A percentile compares a stretch with the other conserved stretches of the same genome.
phyloP scores from a whole-genome alignment of 2,329 filamentous ascomycete genomes.

The Sporothrix phasma region DNA sequence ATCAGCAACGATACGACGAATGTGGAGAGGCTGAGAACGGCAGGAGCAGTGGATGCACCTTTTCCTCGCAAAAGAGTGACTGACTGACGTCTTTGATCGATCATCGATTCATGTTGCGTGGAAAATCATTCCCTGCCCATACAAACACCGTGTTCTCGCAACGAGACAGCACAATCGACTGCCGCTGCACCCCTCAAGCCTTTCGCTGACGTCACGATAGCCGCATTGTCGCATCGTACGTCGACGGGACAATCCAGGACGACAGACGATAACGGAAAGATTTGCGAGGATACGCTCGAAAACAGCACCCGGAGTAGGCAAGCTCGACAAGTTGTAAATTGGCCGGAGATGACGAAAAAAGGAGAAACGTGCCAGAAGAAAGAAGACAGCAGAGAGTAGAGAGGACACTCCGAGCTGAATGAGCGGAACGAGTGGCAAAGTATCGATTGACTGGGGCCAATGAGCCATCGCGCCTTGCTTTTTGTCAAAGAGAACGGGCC shows the following conservation, averaged over 20 bases:
- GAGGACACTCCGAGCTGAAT: not conserved
- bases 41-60: not conserved
- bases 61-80: too few relatives aligned
- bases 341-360: not conserved
- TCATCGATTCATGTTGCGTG: too few relatives aligned
- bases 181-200: not conserved
- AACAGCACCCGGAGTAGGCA: not conserved
- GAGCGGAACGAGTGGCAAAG: constrained; percentile 3
- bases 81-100: too few relatives aligned
- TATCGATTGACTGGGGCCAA: not conserved
- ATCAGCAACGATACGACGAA: constrained; percentile 11
- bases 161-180: not conserved
- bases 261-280: not conserved
- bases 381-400: too few relatives aligned
- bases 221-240: too few relatives aligned
- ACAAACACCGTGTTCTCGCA: not conserved
- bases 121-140: too few relatives aligned
- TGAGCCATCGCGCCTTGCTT: not conserved
- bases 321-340: not conserved
- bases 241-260: not conserved
- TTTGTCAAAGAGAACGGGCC: not conserved
- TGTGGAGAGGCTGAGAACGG: constrained; percentile 18
- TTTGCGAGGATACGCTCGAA: not conserved
- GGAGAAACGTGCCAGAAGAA: too few relatives aligned
- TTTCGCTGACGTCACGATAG: not conserved